These are phyloP conservation scores for Cucumis hystrix DNA, from an alignment of 306 rosid species.

Conservation along the genomic window DNA sequence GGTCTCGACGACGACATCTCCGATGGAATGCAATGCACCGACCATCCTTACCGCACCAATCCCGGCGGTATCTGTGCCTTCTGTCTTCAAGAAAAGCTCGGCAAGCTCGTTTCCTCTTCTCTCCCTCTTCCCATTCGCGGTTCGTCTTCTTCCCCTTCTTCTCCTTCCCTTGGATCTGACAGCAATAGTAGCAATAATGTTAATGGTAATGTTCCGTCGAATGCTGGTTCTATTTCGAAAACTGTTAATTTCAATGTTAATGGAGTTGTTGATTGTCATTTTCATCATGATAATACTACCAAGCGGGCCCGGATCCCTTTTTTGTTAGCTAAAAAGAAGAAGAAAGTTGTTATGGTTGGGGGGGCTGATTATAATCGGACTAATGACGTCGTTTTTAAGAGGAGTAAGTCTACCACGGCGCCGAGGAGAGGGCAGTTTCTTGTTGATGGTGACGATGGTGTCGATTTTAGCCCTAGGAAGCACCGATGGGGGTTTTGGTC, in stretches of 20 bases:
- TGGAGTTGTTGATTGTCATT: background rate
- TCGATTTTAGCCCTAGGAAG: slow-evolving; percentile 43
- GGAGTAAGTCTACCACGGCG: slow-evolving; percentile 85
- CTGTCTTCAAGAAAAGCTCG: slow-evolving; percentile 93
- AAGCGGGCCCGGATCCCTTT: slow-evolving; percentile 53
- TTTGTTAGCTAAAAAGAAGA: slow-evolving; percentile 56
- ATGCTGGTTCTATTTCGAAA: slow-evolving; percentile 7
- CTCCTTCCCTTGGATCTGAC: slow-evolving; percentile 73
- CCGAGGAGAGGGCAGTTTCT: slow-evolving; percentile 30
- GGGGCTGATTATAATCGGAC: slow-evolving; percentile 9
- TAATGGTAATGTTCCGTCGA: slow-evolving; percentile 7
- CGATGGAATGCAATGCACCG: slow-evolving; percentile 82
- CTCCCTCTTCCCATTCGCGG: slow-evolving; percentile 53
- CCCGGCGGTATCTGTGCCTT: slow-evolving; percentile 95
- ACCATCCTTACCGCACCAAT: slow-evolving; percentile 70
- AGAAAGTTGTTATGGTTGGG: slow-evolving; percentile 15
- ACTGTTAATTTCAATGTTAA: background rate
- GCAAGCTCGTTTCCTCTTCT: slow-evolving; percentile 76
- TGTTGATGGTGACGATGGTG: slow-evolving; percentile 19
- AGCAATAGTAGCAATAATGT: background rate
- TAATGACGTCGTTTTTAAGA: slow-evolving; percentile 35
- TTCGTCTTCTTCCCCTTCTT: slow-evolving; percentile 55
- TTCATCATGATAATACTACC: slow-evolving; percentile 5
- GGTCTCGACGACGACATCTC: slow-evolving; percentile 47
- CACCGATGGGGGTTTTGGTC: slow-evolving; percentile 78